Percentiles rank a stretch among this genome's conserved stretches.
These are phyloP conservation scores for Phytophthora quininea DNA, from an alignment of 352 stramenopile genomes.

Conservation along the genomic window DNA sequence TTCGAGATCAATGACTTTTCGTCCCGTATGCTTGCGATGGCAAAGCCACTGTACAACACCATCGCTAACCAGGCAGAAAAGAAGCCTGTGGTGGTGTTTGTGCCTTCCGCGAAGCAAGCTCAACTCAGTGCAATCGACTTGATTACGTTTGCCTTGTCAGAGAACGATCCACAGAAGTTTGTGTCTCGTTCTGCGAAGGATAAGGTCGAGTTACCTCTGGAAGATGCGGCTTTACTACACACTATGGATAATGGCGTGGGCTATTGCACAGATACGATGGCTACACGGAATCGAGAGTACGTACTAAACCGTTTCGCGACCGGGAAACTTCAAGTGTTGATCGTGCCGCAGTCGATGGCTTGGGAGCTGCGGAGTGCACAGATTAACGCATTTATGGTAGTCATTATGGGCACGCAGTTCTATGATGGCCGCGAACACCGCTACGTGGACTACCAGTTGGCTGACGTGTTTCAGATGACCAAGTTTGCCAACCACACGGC, in stretches of 20 bases:
- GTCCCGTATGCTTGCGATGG: slow-evolving; percentile 97
- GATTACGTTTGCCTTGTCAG: slow-evolving; percentile 95
- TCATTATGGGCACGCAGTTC: slow-evolving; percentile 98
- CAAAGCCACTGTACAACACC: slow-evolving; percentile 97
- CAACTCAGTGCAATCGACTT: slow-evolving; percentile 99
- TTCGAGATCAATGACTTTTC: slow-evolving; percentile 98
- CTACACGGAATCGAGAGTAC: slow-evolving; percentile 86
- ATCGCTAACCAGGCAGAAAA: slow-evolving; percentile 86
- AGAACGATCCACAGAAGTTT: slow-evolving; percentile 82
- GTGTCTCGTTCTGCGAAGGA: slow-evolving; percentile 40
- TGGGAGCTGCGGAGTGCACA: slow-evolving; percentile 88
- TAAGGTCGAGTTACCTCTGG: slow-evolving; percentile 54
- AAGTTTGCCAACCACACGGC: slow-evolving; percentile 70
- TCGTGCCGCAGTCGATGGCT: slow-evolving; percentile 94
- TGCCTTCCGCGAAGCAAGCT: slow-evolving; percentile 97
- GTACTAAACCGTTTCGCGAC: slow-evolving; percentile 91
- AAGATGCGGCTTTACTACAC: slow-evolving; percentile 93
- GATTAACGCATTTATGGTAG: slow-evolving; percentile 90
- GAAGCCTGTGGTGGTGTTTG: slow-evolving; percentile 96
- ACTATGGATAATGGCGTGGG: slow-evolving; percentile 95
- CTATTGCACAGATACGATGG: slow-evolving; percentile 96
- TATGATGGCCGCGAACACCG: slow-evolving; percentile 96
- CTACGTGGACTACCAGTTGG: slow-evolving; percentile 98
- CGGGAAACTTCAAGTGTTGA: slow-evolving; percentile 91
- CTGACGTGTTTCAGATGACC: slow-evolving; percentile 99